Base-by-base conservation (phyloP, 129 eudicot genomes). In the Lactuca saligna region DNA sequence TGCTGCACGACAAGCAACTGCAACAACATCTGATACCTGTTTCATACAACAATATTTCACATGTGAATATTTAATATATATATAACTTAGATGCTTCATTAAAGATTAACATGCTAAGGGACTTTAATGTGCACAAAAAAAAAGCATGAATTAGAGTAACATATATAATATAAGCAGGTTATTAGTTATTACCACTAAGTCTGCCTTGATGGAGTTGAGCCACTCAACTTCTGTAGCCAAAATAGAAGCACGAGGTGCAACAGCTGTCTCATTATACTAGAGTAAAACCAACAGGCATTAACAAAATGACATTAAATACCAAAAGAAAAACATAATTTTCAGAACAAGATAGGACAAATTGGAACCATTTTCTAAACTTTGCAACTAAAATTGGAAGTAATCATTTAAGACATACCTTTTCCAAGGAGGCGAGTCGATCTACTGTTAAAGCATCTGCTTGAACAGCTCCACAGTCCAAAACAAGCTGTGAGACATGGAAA, bases 371-470 rank as follows among this genome's bases (percentile, higher is more conserved):
- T 25, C 7, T 39, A 63, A 73, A 55, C 29, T 17, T 17, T 29
- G 54, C 50, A 63, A 59, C 4, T 17, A 61, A 50, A 49, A 65
- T 57, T 10, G 9, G 9, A 33, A 57, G 49, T 69, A 48, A 44
- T 20, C 31, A 63, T 17, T 44, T 51, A 11, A 46, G 13, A 12
- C 62, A 63, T 55, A 85, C 99, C 93, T 89, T 89, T 74, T 93
- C 92, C 71, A 93, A 76, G 39, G 99, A 93, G 14, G 97, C 99
- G 16, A 93, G 97, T 35, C 99, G 97, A 66, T 93, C 99, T 61
- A 93, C 99, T 17, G 99, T 93, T 80, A 93, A 83, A 54, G 99
- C 99, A 85, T 93, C 99, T 55, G 97, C 99, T 80, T 93, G 99
- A 76, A 93, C 97, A 66, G 99, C 99, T 37, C 99, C 99, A 80